These are phyloP conservation scores for Cladosporium velox DNA, from an alignment of 2,329 filamentous ascomycete genomes.

Conservation along the genomic window DNA sequence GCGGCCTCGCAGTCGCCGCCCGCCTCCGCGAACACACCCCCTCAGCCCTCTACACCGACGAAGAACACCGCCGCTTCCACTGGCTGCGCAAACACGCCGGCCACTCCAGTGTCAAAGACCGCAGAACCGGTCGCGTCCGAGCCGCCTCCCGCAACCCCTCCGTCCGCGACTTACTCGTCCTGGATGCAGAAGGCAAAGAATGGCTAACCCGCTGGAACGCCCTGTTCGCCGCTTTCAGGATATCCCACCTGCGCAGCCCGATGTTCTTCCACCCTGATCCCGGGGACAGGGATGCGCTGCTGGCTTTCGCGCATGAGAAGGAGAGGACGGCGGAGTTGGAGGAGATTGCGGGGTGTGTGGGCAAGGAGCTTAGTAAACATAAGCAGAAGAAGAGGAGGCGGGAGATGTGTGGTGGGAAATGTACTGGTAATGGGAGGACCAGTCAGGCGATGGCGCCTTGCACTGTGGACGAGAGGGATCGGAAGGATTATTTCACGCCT, in stretches of 20 bases:
- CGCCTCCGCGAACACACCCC: constrained; percentile 72
- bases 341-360: constrained; percentile 73
- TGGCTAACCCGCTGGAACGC: constrained; percentile 74
- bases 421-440: not conserved
- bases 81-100: constrained; percentile 70
- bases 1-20: constrained; percentile 72
- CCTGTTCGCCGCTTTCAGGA: constrained; percentile 68
- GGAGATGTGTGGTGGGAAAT: constrained; percentile 17
- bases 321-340: constrained; percentile 64
- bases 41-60: constrained; percentile 78
- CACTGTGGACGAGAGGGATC: constrained; percentile 49
- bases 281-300: constrained; percentile 69
- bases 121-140: constrained; percentile 46
- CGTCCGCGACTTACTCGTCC: constrained; percentile 54
- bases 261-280: constrained; percentile 85
- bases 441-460: constrained; percentile 32
- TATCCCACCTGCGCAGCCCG: constrained; percentile 71
- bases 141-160: constrained; percentile 29
- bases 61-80: constrained; percentile 78
- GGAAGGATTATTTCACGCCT: constrained; percentile 51
- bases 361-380: constrained; percentile 79
- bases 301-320: constrained; percentile 66
- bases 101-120: constrained; percentile 60
- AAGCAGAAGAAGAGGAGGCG: constrained; percentile 66
- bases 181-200: constrained; percentile 63